These are phyloP conservation scores for Fraxinus platypoda DNA, from an alignment of 305 asterid genomes.

Conservation along the genomic window DNA sequence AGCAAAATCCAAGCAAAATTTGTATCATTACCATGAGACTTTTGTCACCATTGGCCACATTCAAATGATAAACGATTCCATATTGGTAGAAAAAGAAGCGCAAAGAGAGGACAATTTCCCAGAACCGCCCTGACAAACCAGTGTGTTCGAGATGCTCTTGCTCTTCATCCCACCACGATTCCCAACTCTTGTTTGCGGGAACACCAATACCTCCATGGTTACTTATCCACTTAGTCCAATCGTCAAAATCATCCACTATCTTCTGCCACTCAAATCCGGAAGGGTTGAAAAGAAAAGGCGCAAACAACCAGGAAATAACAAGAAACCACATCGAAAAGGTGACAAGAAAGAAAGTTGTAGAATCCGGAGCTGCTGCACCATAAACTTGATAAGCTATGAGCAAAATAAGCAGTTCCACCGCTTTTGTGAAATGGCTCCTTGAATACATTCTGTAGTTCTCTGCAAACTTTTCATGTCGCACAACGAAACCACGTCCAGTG, in stretches of 20 bases:
- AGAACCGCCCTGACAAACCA: conserved; percentile 16
- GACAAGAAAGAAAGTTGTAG: not conserved
- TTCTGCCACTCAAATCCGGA: conserved; percentile 30
- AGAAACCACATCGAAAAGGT: conserved; percentile 27
- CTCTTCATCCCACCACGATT: conserved; percentile 28
- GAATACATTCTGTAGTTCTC: conserved; percentile 33
- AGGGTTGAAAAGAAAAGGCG: conserved; percentile 26
- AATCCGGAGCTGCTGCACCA: conserved; percentile 14
- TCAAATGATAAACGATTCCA: conserved; percentile 22
- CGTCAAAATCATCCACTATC: conserved; percentile 25
- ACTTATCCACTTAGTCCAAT: conserved; percentile 22
- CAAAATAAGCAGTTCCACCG: conserved; percentile 20
- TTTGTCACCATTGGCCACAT: conserved; percentile 17
- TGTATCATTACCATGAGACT: conserved; percentile 10
- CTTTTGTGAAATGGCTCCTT: conserved; percentile 33
- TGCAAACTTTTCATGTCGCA: conserved; percentile 30
- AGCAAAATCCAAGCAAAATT: not conserved
- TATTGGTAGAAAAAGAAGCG: conserved; percentile 25
- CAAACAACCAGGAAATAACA: conserved; percentile 24
- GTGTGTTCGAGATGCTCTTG: conserved; percentile 24
- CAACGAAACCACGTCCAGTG: conserved; percentile 36
- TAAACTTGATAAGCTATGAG: conserved; percentile 20
- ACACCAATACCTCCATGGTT: conserved; percentile 22
- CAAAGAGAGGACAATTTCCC: conserved; percentile 17
- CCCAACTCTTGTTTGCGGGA: conserved; percentile 26